Conservation (phyloP, 208 protist genomes). For the Trypanosomatidae sp. region DNA sequence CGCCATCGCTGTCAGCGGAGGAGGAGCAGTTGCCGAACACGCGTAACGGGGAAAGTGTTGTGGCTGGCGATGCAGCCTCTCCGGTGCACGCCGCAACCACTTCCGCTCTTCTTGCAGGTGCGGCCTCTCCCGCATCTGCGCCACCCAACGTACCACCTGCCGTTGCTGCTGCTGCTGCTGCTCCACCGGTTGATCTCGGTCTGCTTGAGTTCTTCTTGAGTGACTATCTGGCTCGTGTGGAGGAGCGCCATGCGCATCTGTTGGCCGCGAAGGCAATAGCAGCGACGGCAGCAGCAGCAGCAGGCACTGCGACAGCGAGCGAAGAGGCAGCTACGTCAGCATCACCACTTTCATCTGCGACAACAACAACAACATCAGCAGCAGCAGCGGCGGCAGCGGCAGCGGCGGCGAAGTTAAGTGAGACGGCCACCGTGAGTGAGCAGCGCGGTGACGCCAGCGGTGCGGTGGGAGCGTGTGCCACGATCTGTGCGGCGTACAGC, state of each 20-base stretch:
- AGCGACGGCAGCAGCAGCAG: not conserved
- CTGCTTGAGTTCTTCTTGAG: constrained; percentile 27
- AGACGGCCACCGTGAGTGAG: too few relatives aligned
- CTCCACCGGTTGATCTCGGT: constrained; percentile 20
- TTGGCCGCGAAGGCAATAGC: not conserved
- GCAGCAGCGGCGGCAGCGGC: not conserved
- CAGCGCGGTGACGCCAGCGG: not conserved
- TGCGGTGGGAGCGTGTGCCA: constrained; percentile 15
- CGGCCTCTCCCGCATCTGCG: not conserved
- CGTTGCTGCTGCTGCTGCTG: not conserved
- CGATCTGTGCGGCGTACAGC: constrained; percentile 23
- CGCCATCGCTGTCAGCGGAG: too few relatives aligned
- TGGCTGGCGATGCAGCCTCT: too few relatives aligned
- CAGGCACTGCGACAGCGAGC: too few relatives aligned
- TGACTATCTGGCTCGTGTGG: constrained; percentile 29
- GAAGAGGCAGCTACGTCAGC: too few relatives aligned
- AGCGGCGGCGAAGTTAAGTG: not conserved
- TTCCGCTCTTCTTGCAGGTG: too few relatives aligned
- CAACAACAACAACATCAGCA: too few relatives aligned
- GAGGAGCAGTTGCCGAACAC: too few relatives aligned
- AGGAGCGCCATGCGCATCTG: constrained; percentile 20
- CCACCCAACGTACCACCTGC: not conserved
- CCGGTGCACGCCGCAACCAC: too few relatives aligned
- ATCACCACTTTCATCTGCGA: too few relatives aligned
- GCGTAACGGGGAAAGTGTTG: too few relatives aligned